Evolutionary conservation across 2,329 filamentous ascomycete genomes (phyloP).

Genomic region (Chalaropsis ovoidea): DNA sequence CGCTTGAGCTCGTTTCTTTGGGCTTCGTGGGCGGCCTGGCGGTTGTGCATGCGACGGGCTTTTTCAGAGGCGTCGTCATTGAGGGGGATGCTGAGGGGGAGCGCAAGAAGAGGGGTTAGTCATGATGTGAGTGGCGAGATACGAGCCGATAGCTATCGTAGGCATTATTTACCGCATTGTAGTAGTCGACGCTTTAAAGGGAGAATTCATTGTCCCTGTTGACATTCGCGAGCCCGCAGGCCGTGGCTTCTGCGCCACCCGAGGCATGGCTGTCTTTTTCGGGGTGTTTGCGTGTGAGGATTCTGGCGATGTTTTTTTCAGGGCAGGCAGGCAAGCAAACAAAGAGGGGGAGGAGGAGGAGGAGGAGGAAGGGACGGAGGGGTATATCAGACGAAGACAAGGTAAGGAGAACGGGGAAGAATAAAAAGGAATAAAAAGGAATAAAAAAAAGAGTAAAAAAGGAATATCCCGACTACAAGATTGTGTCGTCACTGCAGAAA

Average conservation of each 20-base stretch:
- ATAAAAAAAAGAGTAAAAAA: too few relatives aligned
- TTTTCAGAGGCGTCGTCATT: conserved; percentile 95
- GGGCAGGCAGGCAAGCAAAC: too few relatives aligned
- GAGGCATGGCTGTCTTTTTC: conserved; percentile 40
- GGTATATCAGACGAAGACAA: too few relatives aligned
- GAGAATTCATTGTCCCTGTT: conserved; percentile 42
- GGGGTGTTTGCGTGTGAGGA: too few relatives aligned
- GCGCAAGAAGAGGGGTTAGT: background rate
- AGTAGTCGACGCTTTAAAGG: conserved; percentile 43
- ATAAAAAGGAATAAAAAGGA: too few relatives aligned
- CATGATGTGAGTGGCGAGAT: background rate
- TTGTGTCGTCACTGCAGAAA: too few relatives aligned
- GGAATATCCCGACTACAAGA: too few relatives aligned
- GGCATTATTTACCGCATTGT: conserved; percentile 29
- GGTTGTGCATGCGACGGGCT: conserved; percentile 72
- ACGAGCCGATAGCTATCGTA: background rate
- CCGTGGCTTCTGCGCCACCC: conserved; percentile 47
- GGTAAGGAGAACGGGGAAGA: too few relatives aligned
- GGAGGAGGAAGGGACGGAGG: too few relatives aligned
- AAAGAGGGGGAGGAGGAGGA: too few relatives aligned
- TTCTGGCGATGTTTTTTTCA: too few relatives aligned
- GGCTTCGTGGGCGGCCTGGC: conserved; percentile 77
- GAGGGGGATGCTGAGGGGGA: conserved; percentile 55
- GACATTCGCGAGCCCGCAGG: conserved; percentile 40
- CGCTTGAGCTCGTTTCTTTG: conserved; percentile 88